Percentiles rank a stretch among this genome's conserved stretches.
Evolutionary conservation across 2,329 filamentous ascomycete species (phyloP).

Genomic region (Polychaeton citri): DNA sequence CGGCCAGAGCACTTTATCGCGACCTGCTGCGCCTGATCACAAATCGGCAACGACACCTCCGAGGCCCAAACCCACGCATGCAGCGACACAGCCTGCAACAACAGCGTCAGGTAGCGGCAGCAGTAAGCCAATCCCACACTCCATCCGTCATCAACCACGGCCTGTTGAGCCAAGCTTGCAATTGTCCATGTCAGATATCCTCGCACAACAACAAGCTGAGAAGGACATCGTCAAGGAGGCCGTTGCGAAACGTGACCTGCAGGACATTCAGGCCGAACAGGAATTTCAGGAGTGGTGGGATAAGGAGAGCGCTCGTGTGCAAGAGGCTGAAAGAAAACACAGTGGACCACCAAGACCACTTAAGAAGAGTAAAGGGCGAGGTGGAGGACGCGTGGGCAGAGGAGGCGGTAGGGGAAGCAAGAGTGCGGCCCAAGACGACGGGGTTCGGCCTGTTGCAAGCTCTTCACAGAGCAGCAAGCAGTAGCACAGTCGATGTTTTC

Average conservation of each 20-base stretch:
- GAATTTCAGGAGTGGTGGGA: slow-evolving; percentile 97
- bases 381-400: neutral
- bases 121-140: slow-evolving; percentile 27
- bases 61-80: slow-evolving; percentile 1
- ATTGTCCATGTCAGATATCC: slow-evolving; percentile 74
- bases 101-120: slow-evolving; percentile 11
- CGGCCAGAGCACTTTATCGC: slow-evolving; percentile 2
- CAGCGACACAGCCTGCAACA: slow-evolving; percentile 1
- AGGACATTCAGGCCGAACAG: slow-evolving; percentile 94
- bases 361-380: slow-evolving; percentile 7
- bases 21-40: slow-evolving; percentile 9
- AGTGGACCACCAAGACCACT: slow-evolving; percentile 4
- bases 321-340: slow-evolving; percentile 16
- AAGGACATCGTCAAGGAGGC: slow-evolving; percentile 73
- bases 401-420: neutral
- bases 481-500: no score
- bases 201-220: slow-evolving; percentile 73
- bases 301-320: slow-evolving; percentile 58
- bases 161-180: slow-evolving; percentile 53
- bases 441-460: no score
- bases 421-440: neutral
- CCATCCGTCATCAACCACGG: slow-evolving; percentile 39
- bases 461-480: no score
- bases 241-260: slow-evolving; percentile 71
- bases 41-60: slow-evolving; percentile 6